Conservation (phyloP, 2,329 filamentous ascomycete genomes). For the Cladophialophora bantiana region DNA sequence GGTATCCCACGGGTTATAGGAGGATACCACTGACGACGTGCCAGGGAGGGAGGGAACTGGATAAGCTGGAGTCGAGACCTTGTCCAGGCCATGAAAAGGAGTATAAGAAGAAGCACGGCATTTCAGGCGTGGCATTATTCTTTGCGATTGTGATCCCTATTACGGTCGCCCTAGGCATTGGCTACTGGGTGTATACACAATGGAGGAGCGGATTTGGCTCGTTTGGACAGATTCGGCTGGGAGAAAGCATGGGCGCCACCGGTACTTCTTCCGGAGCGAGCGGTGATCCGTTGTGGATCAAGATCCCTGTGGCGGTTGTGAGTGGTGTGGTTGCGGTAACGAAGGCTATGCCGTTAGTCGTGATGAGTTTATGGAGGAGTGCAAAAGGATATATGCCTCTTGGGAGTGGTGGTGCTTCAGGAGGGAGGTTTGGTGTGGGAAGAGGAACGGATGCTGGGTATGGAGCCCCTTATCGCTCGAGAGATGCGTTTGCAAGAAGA, state of each 20-base stretch:
- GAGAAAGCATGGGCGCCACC: constrained; percentile 61
- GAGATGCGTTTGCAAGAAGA: constrained; percentile 86
- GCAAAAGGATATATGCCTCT: constrained; percentile 59
- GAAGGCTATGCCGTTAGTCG: constrained; percentile 75
- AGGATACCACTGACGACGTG: constrained; percentile 91
- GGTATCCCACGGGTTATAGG: constrained; percentile 85
- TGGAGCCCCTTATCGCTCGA: constrained; percentile 78
- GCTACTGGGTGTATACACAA: constrained; percentile 70
- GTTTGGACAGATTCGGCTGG: constrained; percentile 90
- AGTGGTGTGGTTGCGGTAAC: constrained; percentile 80
- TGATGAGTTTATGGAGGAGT: constrained; percentile 75
- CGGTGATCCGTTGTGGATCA: constrained; percentile 78
- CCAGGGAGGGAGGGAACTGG: constrained; percentile 73
- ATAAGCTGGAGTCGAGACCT: constrained; percentile 68
- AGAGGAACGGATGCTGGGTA: constrained; percentile 48
- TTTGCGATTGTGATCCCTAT: constrained; percentile 83
- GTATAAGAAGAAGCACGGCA: constrained; percentile 74
- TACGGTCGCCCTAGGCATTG: constrained; percentile 70
- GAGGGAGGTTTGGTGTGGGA: constrained; percentile 48
- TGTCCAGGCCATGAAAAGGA: constrained; percentile 85
- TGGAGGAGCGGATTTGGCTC: constrained; percentile 76
- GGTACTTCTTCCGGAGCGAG: constrained; percentile 38
- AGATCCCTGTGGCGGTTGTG: constrained; percentile 80
- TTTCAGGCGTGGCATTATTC: constrained; percentile 78
- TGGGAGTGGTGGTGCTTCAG: constrained; percentile 55